phyloP scores from a whole-genome alignment of 2,329 filamentous ascomycete species.

The Aschersonia sp. region DNA sequence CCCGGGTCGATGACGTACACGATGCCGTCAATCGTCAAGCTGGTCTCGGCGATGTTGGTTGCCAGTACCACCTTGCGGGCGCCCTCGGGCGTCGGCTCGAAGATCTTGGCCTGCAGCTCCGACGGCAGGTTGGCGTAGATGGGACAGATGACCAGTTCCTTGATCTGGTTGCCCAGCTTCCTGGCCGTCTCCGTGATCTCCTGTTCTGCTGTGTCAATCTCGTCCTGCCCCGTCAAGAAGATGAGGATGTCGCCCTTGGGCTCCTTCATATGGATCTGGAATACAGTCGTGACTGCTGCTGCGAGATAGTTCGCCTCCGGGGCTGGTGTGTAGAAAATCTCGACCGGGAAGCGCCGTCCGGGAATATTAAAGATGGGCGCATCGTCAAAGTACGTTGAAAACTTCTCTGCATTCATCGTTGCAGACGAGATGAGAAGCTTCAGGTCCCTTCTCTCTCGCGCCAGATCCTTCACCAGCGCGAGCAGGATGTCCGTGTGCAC shows the following conservation, averaged over 20 bases:
- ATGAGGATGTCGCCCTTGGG: constrained; percentile 81
- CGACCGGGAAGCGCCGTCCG: constrained; percentile 75
- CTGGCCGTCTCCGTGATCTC: constrained; percentile 74
- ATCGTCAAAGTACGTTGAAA: constrained; percentile 81
- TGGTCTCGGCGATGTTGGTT: constrained; percentile 95
- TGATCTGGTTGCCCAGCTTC: constrained; percentile 73
- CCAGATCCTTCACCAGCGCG: constrained; percentile 78
- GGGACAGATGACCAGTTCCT: constrained; percentile 79
- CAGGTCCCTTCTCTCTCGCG: constrained; percentile 67
- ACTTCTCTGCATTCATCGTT: constrained; percentile 88
- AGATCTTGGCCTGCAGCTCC: constrained; percentile 84
- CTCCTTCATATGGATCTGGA: constrained; percentile 86
- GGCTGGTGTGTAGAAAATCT: constrained; percentile 79
- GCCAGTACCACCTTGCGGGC: constrained; percentile 85
- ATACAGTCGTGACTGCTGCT: constrained; percentile 82
- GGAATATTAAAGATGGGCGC: constrained; percentile 92
- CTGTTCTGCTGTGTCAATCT: constrained; percentile 79
- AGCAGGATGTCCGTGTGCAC: constrained; percentile 83
- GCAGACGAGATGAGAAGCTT: constrained; percentile 88
- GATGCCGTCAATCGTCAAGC: constrained; percentile 89
- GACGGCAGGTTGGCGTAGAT: constrained; percentile 91
- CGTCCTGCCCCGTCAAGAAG: constrained; percentile 90
- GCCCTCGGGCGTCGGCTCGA: constrained; percentile 76
- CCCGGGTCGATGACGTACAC: constrained; percentile 93
- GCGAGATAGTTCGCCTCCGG: constrained; percentile 91